Evolutionary conservation across 192 early-diverging fungal species (phyloP).

Genomic region (Chytriomyces sp.): DNA sequence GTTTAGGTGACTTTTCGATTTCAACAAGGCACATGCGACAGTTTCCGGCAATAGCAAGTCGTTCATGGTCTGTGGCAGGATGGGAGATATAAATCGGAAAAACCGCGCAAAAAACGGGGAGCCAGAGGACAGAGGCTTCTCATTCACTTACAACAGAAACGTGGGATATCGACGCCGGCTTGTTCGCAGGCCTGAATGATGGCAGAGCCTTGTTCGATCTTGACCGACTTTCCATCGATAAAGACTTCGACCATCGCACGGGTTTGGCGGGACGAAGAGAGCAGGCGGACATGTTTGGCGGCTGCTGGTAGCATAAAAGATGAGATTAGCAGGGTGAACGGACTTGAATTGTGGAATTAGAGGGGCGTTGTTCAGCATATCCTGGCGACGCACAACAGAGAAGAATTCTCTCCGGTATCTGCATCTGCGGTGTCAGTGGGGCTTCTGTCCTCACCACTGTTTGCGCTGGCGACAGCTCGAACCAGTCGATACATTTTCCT

Average conservation of each 20-base stretch:
- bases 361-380: no score
- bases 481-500: no score
- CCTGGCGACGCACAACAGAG: no score
- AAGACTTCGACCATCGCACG: constrained; percentile 59
- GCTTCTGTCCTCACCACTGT: no score
- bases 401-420: no score
- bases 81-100: no score
- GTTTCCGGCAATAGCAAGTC: constrained; percentile 96
- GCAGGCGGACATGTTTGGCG: constrained; percentile 12
- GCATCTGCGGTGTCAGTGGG: no score
- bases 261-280: not conserved
- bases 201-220: constrained; percentile 89
- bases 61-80: constrained; percentile 69
- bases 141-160: constrained; percentile 61
- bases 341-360: no score
- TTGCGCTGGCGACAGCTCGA: no score
- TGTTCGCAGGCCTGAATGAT: constrained; percentile 98
- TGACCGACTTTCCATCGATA: constrained; percentile 88
- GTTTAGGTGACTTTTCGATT: constrained; percentile 94
- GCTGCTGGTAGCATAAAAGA: not conserved
- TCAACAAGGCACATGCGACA: constrained; percentile 99
- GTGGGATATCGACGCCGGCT: constrained; percentile 88
- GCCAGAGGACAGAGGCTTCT: not conserved
- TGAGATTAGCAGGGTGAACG: no score
- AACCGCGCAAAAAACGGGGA: constrained; percentile 22